phyloP scores from a whole-genome alignment of 1,139 yeast species.

The Scheffersomyces segobiensis region DNA sequence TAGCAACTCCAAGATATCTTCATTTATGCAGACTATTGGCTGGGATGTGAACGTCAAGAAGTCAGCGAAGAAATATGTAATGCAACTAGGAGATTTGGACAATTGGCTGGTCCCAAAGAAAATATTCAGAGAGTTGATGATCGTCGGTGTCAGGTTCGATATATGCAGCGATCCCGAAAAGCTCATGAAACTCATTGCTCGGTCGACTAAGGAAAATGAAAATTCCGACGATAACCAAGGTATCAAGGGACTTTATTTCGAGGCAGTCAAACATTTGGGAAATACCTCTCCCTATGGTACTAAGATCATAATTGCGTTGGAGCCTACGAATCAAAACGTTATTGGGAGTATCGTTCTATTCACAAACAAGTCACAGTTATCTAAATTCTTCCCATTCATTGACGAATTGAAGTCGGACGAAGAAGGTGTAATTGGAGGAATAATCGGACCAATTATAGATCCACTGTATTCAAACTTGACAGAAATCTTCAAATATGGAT shows the following conservation, averaged over 20 bases:
- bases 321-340: conserved; percentile 53
- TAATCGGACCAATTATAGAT: conserved; percentile 59
- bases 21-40: conserved; percentile 40
- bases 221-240: conserved; percentile 14
- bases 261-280: conserved; percentile 19
- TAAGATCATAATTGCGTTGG: conserved; percentile 57
- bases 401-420: conserved; percentile 24
- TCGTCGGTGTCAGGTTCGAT: conserved; percentile 61
- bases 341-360: conserved; percentile 59
- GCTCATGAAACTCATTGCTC: conserved; percentile 36
- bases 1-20: conserved; percentile 20
- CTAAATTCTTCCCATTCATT: conserved; percentile 55
- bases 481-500: conserved; percentile 57
- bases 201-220: conserved; percentile 10
- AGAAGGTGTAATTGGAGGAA: conserved; percentile 42
- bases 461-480: conserved; percentile 56
- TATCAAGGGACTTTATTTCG: conserved; percentile 18
- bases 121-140: conserved; percentile 56
- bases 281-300: conserved; percentile 27
- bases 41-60: conserved; percentile 29
- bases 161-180: conserved; percentile 47
- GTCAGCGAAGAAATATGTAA: conserved; percentile 28
- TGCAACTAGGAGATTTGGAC: conserved; percentile 38
- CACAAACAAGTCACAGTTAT: conserved; percentile 47
- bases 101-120: conserved; percentile 58